Percentiles rank a stretch among this genome's conserved stretches.
Evolutionary conservation across 1,284 basidiomycete species (phyloP).

Genomic region (Bondarzewia mesenterica): DNA sequence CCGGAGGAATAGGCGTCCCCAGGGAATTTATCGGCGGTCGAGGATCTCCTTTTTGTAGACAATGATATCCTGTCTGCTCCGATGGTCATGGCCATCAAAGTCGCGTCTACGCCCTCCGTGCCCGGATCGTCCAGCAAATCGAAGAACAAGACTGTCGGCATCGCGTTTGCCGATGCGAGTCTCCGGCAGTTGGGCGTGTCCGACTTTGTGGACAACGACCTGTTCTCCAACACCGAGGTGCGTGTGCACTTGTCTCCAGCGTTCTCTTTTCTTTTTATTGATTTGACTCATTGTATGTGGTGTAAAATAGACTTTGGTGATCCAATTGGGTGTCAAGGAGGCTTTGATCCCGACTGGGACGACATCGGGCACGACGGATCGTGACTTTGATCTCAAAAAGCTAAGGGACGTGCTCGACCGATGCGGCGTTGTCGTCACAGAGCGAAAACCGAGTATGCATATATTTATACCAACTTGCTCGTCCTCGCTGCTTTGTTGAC

Average conservation of each 20-base stretch:
- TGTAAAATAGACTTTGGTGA: conserved; percentile 71
- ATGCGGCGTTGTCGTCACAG: conserved; percentile 87
- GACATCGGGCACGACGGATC: conserved; percentile 56
- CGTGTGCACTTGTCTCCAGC: conserved; percentile 10
- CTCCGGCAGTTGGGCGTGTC: conserved; percentile 67
- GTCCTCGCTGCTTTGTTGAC: too few relatives aligned
- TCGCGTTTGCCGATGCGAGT: conserved; percentile 77
- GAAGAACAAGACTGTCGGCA: conserved; percentile 55
- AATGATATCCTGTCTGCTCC: conserved; percentile 82
- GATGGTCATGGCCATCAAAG: conserved; percentile 85
- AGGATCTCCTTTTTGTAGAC: conserved; percentile 87
- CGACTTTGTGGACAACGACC: conserved; percentile 92
- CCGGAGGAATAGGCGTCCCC: conserved; percentile 72
- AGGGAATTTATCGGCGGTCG: conserved; percentile 89
- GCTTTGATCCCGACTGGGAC: conserved; percentile 72
- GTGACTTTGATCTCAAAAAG: conserved; percentile 84
- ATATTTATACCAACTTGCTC: neutral
- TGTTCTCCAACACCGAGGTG: conserved; percentile 94
- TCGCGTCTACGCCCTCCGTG: conserved; percentile 48
- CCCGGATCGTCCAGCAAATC: conserved; percentile 33
- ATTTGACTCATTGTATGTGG: neutral
- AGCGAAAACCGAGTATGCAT: conserved; percentile 72
- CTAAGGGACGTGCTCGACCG: conserved; percentile 81
- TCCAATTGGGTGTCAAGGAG: conserved; percentile 96
- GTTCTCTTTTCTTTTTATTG: neutral